Conservation (phyloP, 305 asterid genomes). For the Nicotiana rustica region DNA sequence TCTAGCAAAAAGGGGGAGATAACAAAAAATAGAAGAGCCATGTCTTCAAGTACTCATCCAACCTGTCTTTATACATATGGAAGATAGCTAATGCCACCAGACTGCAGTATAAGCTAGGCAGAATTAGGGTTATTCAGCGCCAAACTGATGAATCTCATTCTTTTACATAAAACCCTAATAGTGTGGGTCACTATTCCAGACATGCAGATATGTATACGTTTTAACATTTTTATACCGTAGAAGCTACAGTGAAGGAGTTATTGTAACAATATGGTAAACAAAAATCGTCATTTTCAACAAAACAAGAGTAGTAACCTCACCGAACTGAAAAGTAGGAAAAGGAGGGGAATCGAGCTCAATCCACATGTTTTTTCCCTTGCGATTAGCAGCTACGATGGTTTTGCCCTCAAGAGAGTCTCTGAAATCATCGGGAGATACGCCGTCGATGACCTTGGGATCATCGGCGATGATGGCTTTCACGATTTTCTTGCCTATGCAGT, state of each 20-base stretch:
- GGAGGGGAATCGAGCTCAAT: slow-evolving; percentile 92
- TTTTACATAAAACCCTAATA: neutral
- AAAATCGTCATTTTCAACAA: neutral
- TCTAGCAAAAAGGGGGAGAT: neutral
- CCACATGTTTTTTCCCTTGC: slow-evolving; percentile 99
- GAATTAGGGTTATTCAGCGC: neutral
- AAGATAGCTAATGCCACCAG: neutral
- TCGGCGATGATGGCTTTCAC: slow-evolving; percentile 67
- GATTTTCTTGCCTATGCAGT: slow-evolving; percentile 85
- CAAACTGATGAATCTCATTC: neutral
- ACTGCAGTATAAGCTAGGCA: neutral
- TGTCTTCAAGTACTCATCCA: neutral
- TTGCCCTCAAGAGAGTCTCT: slow-evolving; percentile 79
- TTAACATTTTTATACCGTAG: neutral
- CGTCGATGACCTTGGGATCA: slow-evolving; percentile 82
- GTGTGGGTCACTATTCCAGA: neutral
- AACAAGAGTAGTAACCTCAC: slow-evolving; percentile 44
- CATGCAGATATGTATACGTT: neutral
- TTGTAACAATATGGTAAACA: neutral
- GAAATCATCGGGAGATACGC: slow-evolving; percentile 74
- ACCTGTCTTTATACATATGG: neutral
- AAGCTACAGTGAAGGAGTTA: neutral
- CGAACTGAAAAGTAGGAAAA: slow-evolving; percentile 92
- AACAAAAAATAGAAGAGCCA: neutral
- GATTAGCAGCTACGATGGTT: slow-evolving; percentile 82